These are phyloP conservation scores for Calonectria hongkongensis DNA, from an alignment of 2,329 filamentous ascomycete species.

Conservation along the genomic window DNA sequence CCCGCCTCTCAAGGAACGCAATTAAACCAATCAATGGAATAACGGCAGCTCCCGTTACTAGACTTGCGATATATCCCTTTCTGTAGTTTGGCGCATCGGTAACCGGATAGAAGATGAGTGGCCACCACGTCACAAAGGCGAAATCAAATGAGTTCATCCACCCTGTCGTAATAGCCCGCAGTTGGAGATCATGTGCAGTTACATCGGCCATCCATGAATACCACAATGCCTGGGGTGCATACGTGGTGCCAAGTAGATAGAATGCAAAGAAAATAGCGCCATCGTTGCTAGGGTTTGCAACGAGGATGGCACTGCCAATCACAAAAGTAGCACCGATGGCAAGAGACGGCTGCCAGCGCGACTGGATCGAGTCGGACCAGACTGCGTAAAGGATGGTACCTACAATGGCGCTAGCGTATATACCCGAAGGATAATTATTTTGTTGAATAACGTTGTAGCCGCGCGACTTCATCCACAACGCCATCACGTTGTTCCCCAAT, in stretches of 20 bases:
- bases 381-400: slow-evolving; percentile 9
- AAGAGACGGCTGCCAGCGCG: slow-evolving; percentile 11
- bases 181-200: slow-evolving; percentile 3
- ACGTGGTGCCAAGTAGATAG: slow-evolving; percentile 11
- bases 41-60: neutral
- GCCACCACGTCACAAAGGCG: slow-evolving; percentile 32
- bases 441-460: slow-evolving; percentile 12
- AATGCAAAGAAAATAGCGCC: slow-evolving; percentile 10
- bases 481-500: slow-evolving; percentile 8
- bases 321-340: slow-evolving; percentile 4
- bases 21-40: neutral
- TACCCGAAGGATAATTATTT: slow-evolving; percentile 5
- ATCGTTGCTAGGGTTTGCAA: neutral
- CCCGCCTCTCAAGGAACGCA: neutral
- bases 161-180: slow-evolving; percentile 27
- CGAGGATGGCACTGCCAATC: neutral
- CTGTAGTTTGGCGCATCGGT: neutral
- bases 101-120: slow-evolving; percentile 24
- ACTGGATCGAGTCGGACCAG: slow-evolving; percentile 17
- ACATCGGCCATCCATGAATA: slow-evolving; percentile 20
- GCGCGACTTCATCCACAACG: slow-evolving; percentile 11
- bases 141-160: slow-evolving; percentile 34
- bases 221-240: slow-evolving; percentile 3
- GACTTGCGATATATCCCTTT: slow-evolving; percentile 15
- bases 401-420: neutral